Base-by-base conservation (phyloP, 208 protist species). In the Trypanosoma mega region DNA sequence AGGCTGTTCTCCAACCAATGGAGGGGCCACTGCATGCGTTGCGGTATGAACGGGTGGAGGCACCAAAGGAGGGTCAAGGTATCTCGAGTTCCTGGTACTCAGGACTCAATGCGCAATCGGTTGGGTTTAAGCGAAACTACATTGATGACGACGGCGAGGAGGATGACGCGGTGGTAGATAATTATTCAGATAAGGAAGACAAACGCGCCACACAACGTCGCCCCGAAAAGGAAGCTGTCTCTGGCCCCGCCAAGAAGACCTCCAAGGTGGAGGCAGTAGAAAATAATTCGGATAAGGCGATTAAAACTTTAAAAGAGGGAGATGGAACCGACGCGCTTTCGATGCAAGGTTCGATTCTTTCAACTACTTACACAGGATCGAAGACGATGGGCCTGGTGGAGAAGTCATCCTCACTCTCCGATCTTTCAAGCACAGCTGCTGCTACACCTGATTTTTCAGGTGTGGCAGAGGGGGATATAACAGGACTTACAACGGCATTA, bases 21-120 rank as follows among this genome's bases (percentile, higher is more conserved):
- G 44, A 57, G 12, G 45, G 31, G 1, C 60, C 61, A 23, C 16
- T 67, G 9, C 61, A 67, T 41, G 34, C 52, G 23, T 58, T 73
- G 12, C 50, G 52, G 14, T 56, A 56, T 52, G 67, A 67, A 33
- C 48, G 58, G 20, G 29, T 27, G 2, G 67, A 55, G 14, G 14
- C 29, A 3, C 14, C 31, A 18, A 73, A 67, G 24, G 36, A 48
- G 2, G 67, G 67, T 18, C 56, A 67, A 51, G 58, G 60, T 20
- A 73, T 73, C 29, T 73, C 67, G 2, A 58, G 31, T 5, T 66
- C 61, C 9, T 73, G 67, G 67, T 53, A 73, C 31, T 73, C 67
- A 4, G 67, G 61, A 14, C n/a, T 73, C 9, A 49, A 73, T 37
- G 27, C 43, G 1, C 53, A 46, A 11, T 50, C 27, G 12, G 59